phyloP scores from a whole-genome alignment of 768 basidiomycete genomes.

The Leccinum olivaceopallidum region DNA sequence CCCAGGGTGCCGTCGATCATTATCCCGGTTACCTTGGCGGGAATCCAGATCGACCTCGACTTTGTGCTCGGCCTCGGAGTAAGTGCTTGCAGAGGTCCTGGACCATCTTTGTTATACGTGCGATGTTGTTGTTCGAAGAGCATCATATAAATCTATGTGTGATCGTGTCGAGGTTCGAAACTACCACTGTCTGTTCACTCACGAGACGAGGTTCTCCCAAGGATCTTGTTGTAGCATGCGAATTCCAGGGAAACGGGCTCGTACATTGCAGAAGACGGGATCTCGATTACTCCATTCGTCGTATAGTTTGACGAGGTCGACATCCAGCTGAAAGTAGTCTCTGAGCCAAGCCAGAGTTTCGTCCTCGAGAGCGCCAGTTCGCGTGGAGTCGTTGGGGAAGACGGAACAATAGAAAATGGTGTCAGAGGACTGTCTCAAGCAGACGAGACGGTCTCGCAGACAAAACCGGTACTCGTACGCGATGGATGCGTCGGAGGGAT shows the following conservation, averaged over 20 bases:
- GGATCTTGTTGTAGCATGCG: conserved; percentile 90
- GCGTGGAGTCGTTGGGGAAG: conserved; percentile 47
- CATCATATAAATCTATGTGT: conserved; percentile 79
- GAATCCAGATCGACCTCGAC: no score
- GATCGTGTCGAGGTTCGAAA: conserved; percentile 13
- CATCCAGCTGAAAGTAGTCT: conserved; percentile 88
- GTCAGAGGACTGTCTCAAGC: conserved; percentile 69
- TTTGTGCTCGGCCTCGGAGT: no score
- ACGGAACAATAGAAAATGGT: conserved; percentile 70
- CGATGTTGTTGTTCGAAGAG: conserved; percentile 95
- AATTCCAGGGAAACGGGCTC: conserved; percentile 74
- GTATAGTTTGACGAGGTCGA: conserved; percentile 73
- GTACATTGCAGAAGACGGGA: conserved; percentile 66
- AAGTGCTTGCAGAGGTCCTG: conserved; percentile 77
- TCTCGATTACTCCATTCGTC: conserved; percentile 74
- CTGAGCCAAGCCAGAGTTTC: conserved; percentile 75
- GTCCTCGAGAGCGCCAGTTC: conserved; percentile 43
- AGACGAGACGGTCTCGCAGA: conserved; percentile 79
- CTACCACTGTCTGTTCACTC: conserved; percentile 35
- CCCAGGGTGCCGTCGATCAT: no score
- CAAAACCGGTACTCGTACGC: conserved; percentile 79
- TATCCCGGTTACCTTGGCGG: no score
- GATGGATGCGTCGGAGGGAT: conserved; percentile 17
- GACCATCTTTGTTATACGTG: conserved; percentile 93
- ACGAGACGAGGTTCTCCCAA: conserved; percentile 96